Conservation (phyloP, 306 rosid species). For the Pyrus betulifolia region DNA sequence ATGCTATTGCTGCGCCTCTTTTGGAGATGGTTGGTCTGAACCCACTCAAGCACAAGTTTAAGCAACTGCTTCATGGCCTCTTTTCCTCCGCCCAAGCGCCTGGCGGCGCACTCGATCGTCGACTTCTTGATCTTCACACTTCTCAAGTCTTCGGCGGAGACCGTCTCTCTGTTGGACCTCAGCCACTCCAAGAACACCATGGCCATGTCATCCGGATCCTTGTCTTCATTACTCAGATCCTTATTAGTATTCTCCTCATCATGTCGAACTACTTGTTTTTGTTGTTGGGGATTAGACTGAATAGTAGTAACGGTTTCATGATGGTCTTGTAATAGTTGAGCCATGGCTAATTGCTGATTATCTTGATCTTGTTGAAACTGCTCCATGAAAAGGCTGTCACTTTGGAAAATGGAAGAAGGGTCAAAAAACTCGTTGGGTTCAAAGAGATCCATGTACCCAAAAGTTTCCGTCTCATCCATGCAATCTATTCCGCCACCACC, state of each 20-base stretch:
- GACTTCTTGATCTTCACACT: constrained; percentile 73
- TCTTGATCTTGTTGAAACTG: constrained; percentile 24
- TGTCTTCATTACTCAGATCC: constrained; percentile 1
- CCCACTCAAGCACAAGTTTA: constrained; percentile 93
- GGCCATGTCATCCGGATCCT: constrained; percentile 54
- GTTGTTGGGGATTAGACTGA: not conserved
- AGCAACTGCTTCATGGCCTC: constrained; percentile 87
- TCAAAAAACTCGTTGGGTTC: constrained; percentile 58
- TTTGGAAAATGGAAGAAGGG: constrained; percentile 48
- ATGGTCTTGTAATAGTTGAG: not conserved
- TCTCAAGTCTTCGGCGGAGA: constrained; percentile 83
- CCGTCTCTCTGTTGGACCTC: constrained; percentile 60
- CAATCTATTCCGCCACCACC: constrained; percentile 26
- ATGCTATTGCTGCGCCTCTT: constrained; percentile 35
- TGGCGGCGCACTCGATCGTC: constrained; percentile 74
- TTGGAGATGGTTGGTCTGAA: constrained; percentile 79
- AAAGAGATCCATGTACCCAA: constrained; percentile 75
- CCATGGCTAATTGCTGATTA: not conserved
- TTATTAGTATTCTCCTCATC: not conserved
- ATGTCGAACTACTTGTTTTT: not conserved
- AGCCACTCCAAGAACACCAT: constrained; percentile 91
- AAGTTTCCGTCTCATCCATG: constrained; percentile 58
- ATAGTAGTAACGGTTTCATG: not conserved
- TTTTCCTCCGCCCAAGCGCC: constrained; percentile 82
- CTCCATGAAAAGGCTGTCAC: constrained; percentile 37